phyloP scores from a whole-genome alignment of 352 stramenopile genomes.

The Thraustotheca clavata region DNA sequence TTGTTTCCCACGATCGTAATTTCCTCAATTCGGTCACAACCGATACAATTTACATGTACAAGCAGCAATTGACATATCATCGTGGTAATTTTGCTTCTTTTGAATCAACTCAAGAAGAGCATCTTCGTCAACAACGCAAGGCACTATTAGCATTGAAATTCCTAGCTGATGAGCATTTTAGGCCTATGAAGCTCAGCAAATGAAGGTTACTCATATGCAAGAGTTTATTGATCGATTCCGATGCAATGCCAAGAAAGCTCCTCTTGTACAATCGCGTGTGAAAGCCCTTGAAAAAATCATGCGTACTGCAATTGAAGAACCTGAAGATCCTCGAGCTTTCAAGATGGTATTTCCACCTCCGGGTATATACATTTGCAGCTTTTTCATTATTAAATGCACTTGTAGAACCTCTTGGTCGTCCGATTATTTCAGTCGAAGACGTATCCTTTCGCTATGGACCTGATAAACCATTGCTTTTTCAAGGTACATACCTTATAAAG shows the following conservation, averaged over 20 bases:
- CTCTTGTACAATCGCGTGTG: conserved; percentile 94
- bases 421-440: conserved; percentile 92
- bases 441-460: conserved; percentile 69
- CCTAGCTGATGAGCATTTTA: not conserved
- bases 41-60: conserved; percentile 91
- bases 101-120: conserved; percentile 89
- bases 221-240: conserved; percentile 96
- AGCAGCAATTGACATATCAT: conserved; percentile 89
- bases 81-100: conserved; percentile 97
- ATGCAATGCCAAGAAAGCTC: conserved; percentile 93
- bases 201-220: conserved; percentile 93
- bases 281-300: conserved; percentile 88
- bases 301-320: conserved; percentile 87
- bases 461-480: conserved; percentile 53
- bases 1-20: conserved; percentile 93
- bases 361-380: not conserved
- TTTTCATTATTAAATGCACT: not conserved
- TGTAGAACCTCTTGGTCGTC: conserved; percentile 84
- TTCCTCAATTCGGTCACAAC: conserved; percentile 97
- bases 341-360: conserved; percentile 92
- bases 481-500: conserved; percentile 6
- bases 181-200: conserved; percentile 77
- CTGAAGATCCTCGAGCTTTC: conserved; percentile 90
- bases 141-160: not conserved
- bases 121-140: conserved; percentile 89